These are phyloP conservation scores for Trichophaea hybrida DNA, from an alignment of 2,329 filamentous ascomycete species.

Conservation along the genomic window DNA sequence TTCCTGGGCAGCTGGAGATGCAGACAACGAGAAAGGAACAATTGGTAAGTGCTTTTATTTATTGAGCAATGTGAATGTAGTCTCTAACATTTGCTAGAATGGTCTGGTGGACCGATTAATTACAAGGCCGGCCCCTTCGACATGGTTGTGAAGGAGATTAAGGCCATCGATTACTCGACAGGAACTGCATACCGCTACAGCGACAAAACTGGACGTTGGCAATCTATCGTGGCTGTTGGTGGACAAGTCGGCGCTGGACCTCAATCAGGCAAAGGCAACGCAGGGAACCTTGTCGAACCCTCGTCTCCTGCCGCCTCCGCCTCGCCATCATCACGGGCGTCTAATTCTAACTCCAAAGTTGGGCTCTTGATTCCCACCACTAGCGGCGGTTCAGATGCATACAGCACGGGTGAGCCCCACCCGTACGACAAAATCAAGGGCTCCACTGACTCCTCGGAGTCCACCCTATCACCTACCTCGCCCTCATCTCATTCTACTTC, in stretches of 20 bases:
- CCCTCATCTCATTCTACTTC: slow-evolving; percentile 14
- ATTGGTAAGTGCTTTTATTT: slow-evolving; percentile 39
- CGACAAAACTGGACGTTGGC: slow-evolving; percentile 62
- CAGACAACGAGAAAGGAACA: slow-evolving; percentile 63
- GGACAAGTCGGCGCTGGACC: slow-evolving; percentile 39
- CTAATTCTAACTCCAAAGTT: not conserved
- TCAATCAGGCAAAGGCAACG: slow-evolving; percentile 11
- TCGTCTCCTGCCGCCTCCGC: slow-evolving; percentile 5
- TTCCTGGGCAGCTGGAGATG: slow-evolving; percentile 80
- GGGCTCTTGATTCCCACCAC: slow-evolving; percentile 2
- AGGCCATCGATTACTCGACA: slow-evolving; percentile 82
- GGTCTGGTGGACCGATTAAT: slow-evolving; percentile 76
- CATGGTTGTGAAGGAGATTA: slow-evolving; percentile 66
- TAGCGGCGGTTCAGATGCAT: not conserved
- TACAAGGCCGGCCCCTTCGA: slow-evolving; percentile 70
- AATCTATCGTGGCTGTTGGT: slow-evolving; percentile 66
- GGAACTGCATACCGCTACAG: slow-evolving; percentile 72
- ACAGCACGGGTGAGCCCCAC: slow-evolving; percentile 19
- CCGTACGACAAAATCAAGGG: slow-evolving; percentile 7
- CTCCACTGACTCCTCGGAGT: slow-evolving; percentile 21
- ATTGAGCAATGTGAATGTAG: not conserved
- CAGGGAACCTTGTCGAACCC: not conserved
- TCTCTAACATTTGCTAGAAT: slow-evolving; percentile 36
- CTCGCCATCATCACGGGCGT: not conserved
- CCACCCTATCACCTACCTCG: slow-evolving; percentile 21